Percentiles rank a stretch among this genome's conserved stretches.
Conservation (phyloP, 371 early-diverging fungal species). For the Choanephora cucurbitarum region DNA sequence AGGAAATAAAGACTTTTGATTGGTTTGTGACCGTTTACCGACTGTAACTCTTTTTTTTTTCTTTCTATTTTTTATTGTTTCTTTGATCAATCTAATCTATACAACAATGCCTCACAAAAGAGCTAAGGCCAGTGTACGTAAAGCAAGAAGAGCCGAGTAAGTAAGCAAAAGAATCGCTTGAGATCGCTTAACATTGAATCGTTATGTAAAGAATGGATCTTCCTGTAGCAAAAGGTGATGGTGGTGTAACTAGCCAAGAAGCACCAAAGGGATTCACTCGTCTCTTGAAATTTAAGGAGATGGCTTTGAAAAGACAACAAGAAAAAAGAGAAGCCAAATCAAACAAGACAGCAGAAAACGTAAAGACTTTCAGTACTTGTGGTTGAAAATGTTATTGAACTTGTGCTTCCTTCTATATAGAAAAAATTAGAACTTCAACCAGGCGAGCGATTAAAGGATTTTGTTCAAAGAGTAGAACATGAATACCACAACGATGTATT, state of each 20-base stretch:
- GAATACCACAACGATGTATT: conserved; percentile 33
- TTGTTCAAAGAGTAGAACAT: conserved; percentile 42
- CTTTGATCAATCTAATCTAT: conserved; percentile 8
- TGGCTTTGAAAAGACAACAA: conserved; percentile 32
- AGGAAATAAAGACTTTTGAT: background rate
- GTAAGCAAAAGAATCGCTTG: conserved; percentile 8
- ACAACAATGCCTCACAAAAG: conserved; percentile 44
- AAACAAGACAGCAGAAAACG: conserved; percentile 16
- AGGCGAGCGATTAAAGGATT: conserved; percentile 49
- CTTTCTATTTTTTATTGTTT: too few species aligned
- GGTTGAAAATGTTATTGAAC: background rate
- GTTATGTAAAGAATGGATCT: conserved; percentile 17
- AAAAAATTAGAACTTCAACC: conserved; percentile 33
- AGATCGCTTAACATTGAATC: background rate
- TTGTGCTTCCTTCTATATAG: too few species aligned
- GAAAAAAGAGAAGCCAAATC: conserved; percentile 34
- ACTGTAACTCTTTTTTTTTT: conserved; percentile 8
- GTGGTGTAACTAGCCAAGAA: conserved; percentile 18
- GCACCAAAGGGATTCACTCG: conserved; percentile 48
- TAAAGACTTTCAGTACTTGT: conserved; percentile 3
- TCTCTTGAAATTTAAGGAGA: conserved; percentile 40
- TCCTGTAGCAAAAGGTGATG: conserved; percentile 24
- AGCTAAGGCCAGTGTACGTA: conserved; percentile 44
- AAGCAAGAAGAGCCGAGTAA: conserved; percentile 30
- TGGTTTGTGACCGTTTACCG: conserved; percentile 4